These are phyloP conservation scores for Delonix regia DNA, from an alignment of 306 rosid species.

Conservation along the genomic window DNA sequence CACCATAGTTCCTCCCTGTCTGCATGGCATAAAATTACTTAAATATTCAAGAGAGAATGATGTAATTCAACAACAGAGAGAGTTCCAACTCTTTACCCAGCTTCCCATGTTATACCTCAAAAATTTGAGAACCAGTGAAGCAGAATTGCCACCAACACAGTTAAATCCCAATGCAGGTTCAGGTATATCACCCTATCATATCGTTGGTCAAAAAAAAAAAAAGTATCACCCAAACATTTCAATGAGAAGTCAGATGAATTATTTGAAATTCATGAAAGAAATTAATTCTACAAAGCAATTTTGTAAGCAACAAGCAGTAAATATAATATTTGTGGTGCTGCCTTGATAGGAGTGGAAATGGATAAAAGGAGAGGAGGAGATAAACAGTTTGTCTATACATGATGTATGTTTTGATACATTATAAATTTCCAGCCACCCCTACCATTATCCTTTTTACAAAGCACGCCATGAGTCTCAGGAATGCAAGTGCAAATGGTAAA, in stretches of 20 bases:
- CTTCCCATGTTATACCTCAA: conserved; percentile 63
- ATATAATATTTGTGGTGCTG: background rate
- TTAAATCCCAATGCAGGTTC: conserved; percentile 91
- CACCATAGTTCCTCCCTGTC: conserved; percentile 88
- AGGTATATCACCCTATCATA: conserved; percentile 64
- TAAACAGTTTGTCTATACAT: background rate
- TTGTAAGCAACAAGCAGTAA: background rate
- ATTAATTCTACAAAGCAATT: conserved; percentile 13
- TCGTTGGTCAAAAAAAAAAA: conserved; percentile 12
- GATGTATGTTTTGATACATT: background rate
- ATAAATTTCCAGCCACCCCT: background rate
- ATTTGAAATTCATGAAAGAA: conserved; percentile 22
- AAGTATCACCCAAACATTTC: conserved; percentile 52
- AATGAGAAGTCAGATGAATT: conserved; percentile 34
- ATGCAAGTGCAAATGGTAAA: conserved; percentile 11
- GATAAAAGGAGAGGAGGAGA: background rate
- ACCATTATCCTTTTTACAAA: background rate
- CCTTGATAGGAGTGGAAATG: background rate
- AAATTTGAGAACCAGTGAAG: conserved; percentile 84
- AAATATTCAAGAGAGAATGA: conserved; percentile 22
- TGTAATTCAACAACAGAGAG: conserved; percentile 4
- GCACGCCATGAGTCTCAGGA: background rate
- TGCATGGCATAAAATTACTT: conserved; percentile 38
- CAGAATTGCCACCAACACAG: conserved; percentile 94
- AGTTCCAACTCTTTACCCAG: conserved; percentile 2